A percentile compares a stretch with the other conserved stretches of the same genome.
These are phyloP conservation scores for Colletotrichum destructivum DNA, from an alignment of 2,329 filamentous ascomycete genomes.

Conservation along the genomic window DNA sequence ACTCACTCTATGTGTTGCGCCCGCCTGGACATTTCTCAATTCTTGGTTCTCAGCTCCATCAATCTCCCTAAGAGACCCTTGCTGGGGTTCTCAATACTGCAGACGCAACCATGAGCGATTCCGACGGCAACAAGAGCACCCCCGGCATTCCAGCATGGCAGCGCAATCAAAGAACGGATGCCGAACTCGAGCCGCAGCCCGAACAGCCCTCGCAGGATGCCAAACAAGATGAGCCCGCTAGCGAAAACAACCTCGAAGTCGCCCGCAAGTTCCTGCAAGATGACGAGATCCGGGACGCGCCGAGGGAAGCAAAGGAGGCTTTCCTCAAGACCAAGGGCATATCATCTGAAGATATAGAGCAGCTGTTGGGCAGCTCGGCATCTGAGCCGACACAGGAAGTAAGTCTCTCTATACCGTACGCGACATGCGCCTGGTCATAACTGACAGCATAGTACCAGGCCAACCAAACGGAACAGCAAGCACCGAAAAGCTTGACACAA, in stretches of 20 bases:
- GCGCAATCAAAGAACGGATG: slow-evolving; percentile 42
- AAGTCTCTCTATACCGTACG: background rate
- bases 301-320: slow-evolving; percentile 79
- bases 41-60: no score
- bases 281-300: slow-evolving; percentile 77
- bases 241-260: slow-evolving; percentile 66
- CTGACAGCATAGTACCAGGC: slow-evolving; percentile 8
- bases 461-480: slow-evolving; percentile 10
- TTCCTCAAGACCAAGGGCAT: slow-evolving; percentile 87
- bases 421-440: background rate
- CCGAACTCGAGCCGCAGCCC: slow-evolving; percentile 20
- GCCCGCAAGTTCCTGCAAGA: slow-evolving; percentile 84
- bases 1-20: background rate
- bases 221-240: slow-evolving; percentile 29
- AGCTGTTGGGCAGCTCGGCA: slow-evolving; percentile 65
- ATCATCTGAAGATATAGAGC: slow-evolving; percentile 75
- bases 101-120: slow-evolving; percentile 50
- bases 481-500: slow-evolving; percentile 10
- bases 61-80: background rate
- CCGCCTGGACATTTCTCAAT: background rate
- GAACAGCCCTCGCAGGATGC: slow-evolving; percentile 31
- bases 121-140: slow-evolving; percentile 47
- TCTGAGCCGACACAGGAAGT: slow-evolving; percentile 21
- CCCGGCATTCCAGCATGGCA: slow-evolving; percentile 53
- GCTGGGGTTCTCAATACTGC: background rate